Conservation (phyloP, 768 basidiomycete genomes). For the Leccinum subtestaceum region DNA sequence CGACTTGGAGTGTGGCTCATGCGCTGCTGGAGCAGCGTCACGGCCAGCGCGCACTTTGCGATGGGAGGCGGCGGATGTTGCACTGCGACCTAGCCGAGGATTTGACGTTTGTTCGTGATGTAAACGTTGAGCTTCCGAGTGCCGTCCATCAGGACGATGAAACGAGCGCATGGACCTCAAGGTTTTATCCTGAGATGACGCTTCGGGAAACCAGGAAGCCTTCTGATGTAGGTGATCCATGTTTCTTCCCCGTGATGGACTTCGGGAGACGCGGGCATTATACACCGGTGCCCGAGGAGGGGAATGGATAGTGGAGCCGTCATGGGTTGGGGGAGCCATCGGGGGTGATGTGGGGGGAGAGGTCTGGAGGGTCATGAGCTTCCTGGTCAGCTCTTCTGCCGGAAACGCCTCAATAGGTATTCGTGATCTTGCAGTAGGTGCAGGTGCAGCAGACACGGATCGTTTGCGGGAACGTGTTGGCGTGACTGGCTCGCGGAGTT, state of each 20-base stretch:
- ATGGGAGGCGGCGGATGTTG: conserved; percentile 28
- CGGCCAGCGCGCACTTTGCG: conserved; percentile 18
- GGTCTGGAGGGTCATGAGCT: conserved; percentile 51
- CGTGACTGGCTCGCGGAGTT: conserved; percentile 32
- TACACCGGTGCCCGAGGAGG: conserved; percentile 12
- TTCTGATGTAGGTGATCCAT: conserved; percentile 22
- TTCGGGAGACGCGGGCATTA: conserved; percentile 18
- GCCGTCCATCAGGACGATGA: conserved; percentile 44
- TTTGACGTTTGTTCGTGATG: conserved; percentile 30
- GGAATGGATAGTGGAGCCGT: conserved; percentile 10
- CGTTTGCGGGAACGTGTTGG: conserved; percentile 38
- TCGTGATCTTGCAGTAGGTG: conserved; percentile 22
- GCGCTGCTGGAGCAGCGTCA: conserved; percentile 9
- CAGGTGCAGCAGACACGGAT: conserved; percentile 29
- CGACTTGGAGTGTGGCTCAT: conserved; percentile 20
- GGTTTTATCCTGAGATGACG: conserved; percentile 21
- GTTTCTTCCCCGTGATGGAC: conserved; percentile 19
- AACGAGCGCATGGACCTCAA: conserved; percentile 61
- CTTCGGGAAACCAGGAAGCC: conserved; percentile 19
- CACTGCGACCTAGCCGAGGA: conserved; percentile 35
- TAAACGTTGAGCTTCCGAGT: conserved; percentile 35
- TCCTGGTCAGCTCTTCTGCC: conserved; percentile 57
- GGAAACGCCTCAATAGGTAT: conserved; percentile 43
- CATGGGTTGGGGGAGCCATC: conserved; percentile 8
- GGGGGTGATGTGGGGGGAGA: conserved; percentile 16